These are phyloP conservation scores for Solanum microdontum DNA, from an alignment of 257 asterid species.

Conservation along the genomic window DNA sequence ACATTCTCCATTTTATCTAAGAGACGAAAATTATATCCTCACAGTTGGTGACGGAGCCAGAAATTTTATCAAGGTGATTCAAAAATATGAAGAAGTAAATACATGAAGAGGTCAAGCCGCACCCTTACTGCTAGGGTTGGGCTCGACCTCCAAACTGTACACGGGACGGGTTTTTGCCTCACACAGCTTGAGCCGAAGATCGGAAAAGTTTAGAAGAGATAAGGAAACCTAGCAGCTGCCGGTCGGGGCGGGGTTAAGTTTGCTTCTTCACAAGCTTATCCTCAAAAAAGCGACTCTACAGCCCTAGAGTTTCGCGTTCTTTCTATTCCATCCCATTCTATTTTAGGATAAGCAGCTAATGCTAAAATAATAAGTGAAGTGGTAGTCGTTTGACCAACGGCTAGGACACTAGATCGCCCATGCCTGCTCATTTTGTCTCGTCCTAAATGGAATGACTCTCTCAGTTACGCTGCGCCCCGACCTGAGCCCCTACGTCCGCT, in stretches of 20 bases:
- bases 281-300: neutral
- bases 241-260: neutral
- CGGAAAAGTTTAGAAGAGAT: neutral
- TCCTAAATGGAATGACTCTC: neutral
- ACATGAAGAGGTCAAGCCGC: neutral
- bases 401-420: too few relatives aligned
- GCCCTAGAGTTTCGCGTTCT: neutral
- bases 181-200: neutral
- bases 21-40: neutral
- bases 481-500: neutral
- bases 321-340: neutral
- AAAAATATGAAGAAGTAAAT: neutral
- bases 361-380: neutral
- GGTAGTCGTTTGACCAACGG: too few relatives aligned
- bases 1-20: conserved; percentile 60
- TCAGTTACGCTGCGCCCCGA: neutral
- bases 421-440: neutral
- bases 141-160: neutral
- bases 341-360: too few relatives aligned
- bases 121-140: neutral
- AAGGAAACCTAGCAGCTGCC: neutral
- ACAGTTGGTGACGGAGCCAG: neutral
- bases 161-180: neutral
- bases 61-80: neutral
- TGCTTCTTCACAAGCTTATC: neutral